Conservation (phyloP, 805 yeast species). For the Ogataea chonburiensis region DNA sequence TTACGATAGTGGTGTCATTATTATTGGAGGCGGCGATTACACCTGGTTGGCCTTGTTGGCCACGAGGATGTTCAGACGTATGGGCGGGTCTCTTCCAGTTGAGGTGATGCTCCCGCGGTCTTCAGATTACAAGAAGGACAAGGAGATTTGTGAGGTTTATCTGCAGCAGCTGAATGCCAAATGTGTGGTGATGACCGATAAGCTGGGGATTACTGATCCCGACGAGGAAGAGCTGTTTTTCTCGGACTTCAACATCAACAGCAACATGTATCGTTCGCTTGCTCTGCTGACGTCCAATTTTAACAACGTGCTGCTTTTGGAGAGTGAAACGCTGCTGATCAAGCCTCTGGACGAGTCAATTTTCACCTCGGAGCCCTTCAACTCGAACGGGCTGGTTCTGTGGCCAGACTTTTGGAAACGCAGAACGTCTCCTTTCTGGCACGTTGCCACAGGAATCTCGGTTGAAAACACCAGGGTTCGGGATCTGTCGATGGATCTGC, state of each 20-base stretch:
- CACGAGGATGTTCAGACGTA: conserved; percentile 46
- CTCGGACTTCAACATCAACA: conserved; percentile 38
- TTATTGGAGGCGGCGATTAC: conserved; percentile 64
- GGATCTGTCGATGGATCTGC: conserved; percentile 30
- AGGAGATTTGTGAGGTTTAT: conserved; percentile 46
- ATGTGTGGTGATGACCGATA: conserved; percentile 55
- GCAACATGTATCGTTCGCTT: conserved; percentile 35
- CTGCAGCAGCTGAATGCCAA: conserved; percentile 52
- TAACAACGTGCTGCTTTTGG: conserved; percentile 45
- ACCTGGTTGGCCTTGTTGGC: conserved; percentile 61
- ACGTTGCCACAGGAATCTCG: conserved; percentile 54
- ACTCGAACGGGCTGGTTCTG: conserved; percentile 50
- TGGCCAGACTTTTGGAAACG: conserved; percentile 90
- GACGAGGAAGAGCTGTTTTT: conserved; percentile 41
- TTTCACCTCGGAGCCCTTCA: conserved; percentile 47
- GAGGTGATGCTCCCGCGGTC: conserved; percentile 44
- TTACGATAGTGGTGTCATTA: conserved; percentile 58
- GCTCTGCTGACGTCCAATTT: conserved; percentile 45
- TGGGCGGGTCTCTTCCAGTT: conserved; percentile 46
- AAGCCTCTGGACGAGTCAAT: conserved; percentile 38
- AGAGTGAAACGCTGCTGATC: conserved; percentile 45
- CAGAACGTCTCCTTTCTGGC: conserved; percentile 68
- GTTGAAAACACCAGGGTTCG: conserved; percentile 36
- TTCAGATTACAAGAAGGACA: conserved; percentile 39
- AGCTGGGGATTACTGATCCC: conserved; percentile 39